These are phyloP conservation scores for Glaciozyma martinii DNA, from an alignment of 768 basidiomycete genomes.

Conservation along the genomic window DNA sequence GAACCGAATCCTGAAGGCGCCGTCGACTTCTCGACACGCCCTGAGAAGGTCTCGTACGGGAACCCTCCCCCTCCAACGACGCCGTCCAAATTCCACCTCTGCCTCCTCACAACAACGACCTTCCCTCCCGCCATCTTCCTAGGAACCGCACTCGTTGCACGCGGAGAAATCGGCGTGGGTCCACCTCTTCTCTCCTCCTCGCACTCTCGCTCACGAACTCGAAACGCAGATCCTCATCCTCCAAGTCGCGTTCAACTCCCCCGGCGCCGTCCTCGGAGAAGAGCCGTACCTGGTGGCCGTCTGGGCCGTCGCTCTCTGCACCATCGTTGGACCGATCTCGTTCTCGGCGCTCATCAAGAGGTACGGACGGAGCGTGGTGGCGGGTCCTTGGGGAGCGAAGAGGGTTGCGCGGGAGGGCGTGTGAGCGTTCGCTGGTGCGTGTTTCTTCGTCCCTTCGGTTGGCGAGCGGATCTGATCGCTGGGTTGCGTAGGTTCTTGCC, in stretches of 20 bases:
- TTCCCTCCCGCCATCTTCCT: constrained; percentile 38
- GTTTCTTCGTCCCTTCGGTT: too few relatives aligned
- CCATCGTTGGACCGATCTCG: constrained; percentile 46
- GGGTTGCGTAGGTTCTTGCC: too few relatives aligned
- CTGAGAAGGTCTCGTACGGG: not conserved
- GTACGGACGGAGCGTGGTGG: constrained; percentile 13
- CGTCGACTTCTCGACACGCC: not conserved
- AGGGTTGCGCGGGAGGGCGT: not conserved
- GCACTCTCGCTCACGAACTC: not conserved
- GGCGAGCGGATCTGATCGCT: too few relatives aligned
- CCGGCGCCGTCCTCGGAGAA: constrained; percentile 35
- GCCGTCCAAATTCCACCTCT: not conserved
- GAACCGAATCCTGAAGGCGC: not conserved
- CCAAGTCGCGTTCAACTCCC: constrained; percentile 36
- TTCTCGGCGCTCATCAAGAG: constrained; percentile 28
- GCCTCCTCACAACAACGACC: not conserved
- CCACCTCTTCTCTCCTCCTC: constrained; percentile 12
- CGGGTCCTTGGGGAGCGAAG: constrained; percentile 12
- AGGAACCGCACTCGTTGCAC: constrained; percentile 55
- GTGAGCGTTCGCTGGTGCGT: not conserved
- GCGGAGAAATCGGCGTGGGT: constrained; percentile 58
- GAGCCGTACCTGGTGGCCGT: constrained; percentile 51
- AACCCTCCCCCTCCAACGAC: not conserved
- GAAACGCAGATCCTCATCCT: constrained; percentile 44
- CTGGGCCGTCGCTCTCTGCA: constrained; percentile 54